Evolutionary conservation across 2,329 filamentous ascomycete species (phyloP).

Genomic region (Claviceps fusiformis): DNA sequence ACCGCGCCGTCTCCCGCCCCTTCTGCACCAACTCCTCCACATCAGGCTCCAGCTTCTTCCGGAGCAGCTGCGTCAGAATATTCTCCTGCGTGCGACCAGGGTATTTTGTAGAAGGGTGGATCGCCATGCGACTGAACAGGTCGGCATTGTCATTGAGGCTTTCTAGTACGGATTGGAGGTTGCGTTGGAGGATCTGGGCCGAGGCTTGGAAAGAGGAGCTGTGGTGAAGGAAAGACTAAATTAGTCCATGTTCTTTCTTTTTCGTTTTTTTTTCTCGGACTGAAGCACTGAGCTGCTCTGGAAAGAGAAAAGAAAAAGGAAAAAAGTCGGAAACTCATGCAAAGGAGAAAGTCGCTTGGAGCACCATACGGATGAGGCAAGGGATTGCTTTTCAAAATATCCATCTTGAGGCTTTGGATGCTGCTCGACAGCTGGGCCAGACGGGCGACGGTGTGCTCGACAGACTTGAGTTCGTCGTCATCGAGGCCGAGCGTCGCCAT

Average conservation of each 20-base stretch:
- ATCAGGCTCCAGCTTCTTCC: slow-evolving; percentile 71
- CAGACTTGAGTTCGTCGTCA: slow-evolving; percentile 49
- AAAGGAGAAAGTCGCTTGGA: no score
- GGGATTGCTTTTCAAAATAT: slow-evolving; percentile 48
- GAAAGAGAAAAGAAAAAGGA: neutral
- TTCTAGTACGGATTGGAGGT: slow-evolving; percentile 53
- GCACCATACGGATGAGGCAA: slow-evolving; percentile 49
- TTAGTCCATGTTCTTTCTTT: neutral
- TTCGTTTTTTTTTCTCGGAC: no score
- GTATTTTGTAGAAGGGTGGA: slow-evolving; percentile 64
- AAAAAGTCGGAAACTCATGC: no score
- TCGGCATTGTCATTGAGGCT: slow-evolving; percentile 51
- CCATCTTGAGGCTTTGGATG: slow-evolving; percentile 48
- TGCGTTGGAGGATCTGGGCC: slow-evolving; percentile 55
- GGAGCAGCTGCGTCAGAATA: slow-evolving; percentile 55
- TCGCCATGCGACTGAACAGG: slow-evolving; percentile 55
- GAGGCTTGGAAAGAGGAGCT: slow-evolving; percentile 63
- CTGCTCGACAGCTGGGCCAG: slow-evolving; percentile 56
- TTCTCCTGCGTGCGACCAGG: slow-evolving; percentile 54
- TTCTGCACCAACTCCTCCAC: slow-evolving; percentile 61
- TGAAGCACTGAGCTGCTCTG: no score
- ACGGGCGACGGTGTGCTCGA: slow-evolving; percentile 58
- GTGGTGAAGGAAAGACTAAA: neutral
- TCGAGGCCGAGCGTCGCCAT: slow-evolving; percentile 36
- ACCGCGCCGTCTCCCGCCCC: slow-evolving; percentile 36